phyloP scores from a whole-genome alignment of 139 green algal species.

The Pseudopediastrum boryanum region DNA sequence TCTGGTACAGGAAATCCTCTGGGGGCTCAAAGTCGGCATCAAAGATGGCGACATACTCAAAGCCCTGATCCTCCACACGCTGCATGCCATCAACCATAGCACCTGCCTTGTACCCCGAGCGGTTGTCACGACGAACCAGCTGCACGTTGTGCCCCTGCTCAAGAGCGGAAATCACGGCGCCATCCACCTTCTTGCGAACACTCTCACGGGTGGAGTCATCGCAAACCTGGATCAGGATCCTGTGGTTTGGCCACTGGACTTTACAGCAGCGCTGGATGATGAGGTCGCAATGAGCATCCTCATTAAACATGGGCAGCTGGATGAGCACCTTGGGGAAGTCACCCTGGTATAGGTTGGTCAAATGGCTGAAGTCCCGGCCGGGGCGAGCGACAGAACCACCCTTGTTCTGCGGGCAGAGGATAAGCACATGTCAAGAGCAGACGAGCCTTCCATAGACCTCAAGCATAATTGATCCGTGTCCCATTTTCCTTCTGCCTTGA shows the following conservation, averaged over 20 bases:
- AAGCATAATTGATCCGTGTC: too few species aligned
- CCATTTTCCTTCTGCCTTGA: too few species aligned
- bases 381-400: too few species aligned
- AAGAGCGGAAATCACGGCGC: constrained; percentile 42
- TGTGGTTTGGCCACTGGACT: constrained; percentile 55
- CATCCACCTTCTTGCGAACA: constrained; percentile 61
- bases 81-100: constrained; percentile 75
- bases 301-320: constrained; percentile 72
- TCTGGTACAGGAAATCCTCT: constrained; percentile 75
- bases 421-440: too few species aligned
- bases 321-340: constrained; percentile 77
- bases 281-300: constrained; percentile 53
- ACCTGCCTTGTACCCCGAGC: constrained; percentile 80
- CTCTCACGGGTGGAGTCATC: constrained; percentile 64
- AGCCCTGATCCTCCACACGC: constrained; percentile 48
- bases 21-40: constrained; percentile 59
- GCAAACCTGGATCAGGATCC: constrained; percentile 63
- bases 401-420: too few species aligned
- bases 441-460: too few species aligned
- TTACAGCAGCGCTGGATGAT: constrained; percentile 60
- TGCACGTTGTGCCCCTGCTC: constrained; percentile 59
- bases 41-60: constrained; percentile 63
- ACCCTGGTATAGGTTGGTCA: constrained; percentile 35
- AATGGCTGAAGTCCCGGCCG: constrained; percentile 19
- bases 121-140: constrained; percentile 69